phyloP scores from a whole-genome alignment of 2,329 filamentous ascomycete genomes.

The Endoconidiophora polonica region DNA sequence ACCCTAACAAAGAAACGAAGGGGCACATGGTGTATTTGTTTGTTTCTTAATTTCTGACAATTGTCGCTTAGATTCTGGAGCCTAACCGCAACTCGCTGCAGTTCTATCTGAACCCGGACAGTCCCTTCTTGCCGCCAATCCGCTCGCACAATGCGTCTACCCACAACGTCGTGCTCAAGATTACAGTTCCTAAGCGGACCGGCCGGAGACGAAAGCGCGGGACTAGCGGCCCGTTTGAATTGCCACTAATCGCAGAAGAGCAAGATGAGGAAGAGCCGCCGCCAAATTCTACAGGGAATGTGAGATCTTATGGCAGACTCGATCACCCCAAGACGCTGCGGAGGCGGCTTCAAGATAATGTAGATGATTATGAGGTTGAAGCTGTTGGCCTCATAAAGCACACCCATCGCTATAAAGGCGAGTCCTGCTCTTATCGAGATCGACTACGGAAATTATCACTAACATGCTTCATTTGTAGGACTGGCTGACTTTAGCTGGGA shows the following conservation, averaged over 20 bases:
- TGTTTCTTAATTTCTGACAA: not conserved
- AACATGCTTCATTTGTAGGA: conserved; percentile 22
- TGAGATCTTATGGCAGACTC: conserved; percentile 28
- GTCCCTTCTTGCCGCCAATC: conserved; percentile 62
- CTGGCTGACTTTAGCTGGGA: conserved; percentile 79
- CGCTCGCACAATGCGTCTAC: conserved; percentile 59
- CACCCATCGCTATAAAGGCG: conserved; percentile 72
- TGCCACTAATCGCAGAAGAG: conserved; percentile 21
- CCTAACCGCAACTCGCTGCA: conserved; percentile 37
- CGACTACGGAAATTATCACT: not conserved
- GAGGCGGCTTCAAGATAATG: conserved; percentile 54
- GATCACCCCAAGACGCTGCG: conserved; percentile 40
- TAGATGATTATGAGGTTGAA: conserved; percentile 47
- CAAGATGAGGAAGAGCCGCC: conserved; percentile 14
- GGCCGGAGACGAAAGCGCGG: conserved; percentile 74
- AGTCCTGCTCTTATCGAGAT: conserved; percentile 8
- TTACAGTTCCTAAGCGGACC: conserved; percentile 74
- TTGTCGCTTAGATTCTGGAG: conserved; percentile 26
- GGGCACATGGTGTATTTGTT: no score
- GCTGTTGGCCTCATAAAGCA: conserved; percentile 57
- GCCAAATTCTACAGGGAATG: conserved; percentile 16
- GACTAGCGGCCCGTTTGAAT: conserved; percentile 47
- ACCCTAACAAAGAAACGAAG: not conserved
- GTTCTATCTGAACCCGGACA: conserved; percentile 63
- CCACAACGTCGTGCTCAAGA: conserved; percentile 71